Evolutionary conservation across 2,329 filamentous ascomycete genomes (phyloP).

Genomic region (Colletotrichum sp.): DNA sequence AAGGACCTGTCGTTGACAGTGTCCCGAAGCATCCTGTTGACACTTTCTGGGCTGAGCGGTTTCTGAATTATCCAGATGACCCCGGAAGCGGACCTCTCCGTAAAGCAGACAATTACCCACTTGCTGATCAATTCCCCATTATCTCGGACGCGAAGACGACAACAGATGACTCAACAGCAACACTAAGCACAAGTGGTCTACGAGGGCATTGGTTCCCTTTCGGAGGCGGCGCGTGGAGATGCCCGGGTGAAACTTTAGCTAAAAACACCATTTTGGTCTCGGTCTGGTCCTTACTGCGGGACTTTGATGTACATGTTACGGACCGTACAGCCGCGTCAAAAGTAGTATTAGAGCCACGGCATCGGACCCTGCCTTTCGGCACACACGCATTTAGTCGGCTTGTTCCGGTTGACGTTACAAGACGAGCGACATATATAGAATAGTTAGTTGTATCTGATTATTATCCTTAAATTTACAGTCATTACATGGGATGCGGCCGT

Average conservation of each 20-base stretch:
- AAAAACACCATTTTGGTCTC: constrained; percentile 5
- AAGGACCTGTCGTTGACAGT: neutral
- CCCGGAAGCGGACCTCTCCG: constrained; percentile 19
- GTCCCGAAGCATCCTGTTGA: neutral
- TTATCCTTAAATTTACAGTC: neutral
- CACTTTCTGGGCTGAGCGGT: constrained; percentile 23
- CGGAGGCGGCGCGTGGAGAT: constrained; percentile 13
- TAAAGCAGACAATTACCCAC: neutral
- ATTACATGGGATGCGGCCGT: neutral
- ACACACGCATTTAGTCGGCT: neutral
- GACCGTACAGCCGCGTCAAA: neutral
- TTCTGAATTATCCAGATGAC: constrained; percentile 21
- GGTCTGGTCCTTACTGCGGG: neutral
- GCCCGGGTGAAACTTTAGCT: constrained; percentile 10
- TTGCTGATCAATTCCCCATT: neutral
- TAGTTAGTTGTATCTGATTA: neutral
- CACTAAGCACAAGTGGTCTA: neutral
- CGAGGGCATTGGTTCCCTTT: constrained; percentile 12
- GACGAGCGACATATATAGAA: neutral
- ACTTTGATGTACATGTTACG: neutral
- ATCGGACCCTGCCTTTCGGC: constrained; percentile 8
- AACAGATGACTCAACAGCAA: neutral
- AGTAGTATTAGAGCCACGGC: neutral
- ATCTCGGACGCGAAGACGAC: neutral
- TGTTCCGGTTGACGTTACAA: neutral